phyloP scores from a whole-genome alignment of 805 yeast genomes.

The Babjeviella inositovora region DNA sequence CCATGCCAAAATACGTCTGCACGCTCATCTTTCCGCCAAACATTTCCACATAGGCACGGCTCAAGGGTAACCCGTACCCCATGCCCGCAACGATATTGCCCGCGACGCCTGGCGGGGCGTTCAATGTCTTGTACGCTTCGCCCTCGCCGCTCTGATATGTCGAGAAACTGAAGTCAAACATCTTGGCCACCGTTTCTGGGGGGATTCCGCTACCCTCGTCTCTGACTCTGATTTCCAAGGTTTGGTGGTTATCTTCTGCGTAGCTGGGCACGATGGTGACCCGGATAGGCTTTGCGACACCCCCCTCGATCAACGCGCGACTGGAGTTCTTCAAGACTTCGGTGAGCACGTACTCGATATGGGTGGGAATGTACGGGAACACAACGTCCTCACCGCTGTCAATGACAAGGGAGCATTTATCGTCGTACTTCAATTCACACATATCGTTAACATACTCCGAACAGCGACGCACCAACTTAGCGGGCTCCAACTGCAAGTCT shows the following conservation, averaged over 20 bases:
- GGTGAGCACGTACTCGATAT: slow-evolving; percentile 73
- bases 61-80: slow-evolving; percentile 90
- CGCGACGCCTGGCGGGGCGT: slow-evolving; percentile 57
- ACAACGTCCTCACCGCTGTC: slow-evolving; percentile 37
- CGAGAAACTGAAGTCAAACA: slow-evolving; percentile 79
- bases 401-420: slow-evolving; percentile 41
- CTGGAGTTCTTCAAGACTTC: slow-evolving; percentile 81
- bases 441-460: slow-evolving; percentile 71
- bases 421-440: slow-evolving; percentile 72
- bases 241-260: slow-evolving; percentile 10
- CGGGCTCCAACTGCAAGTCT: slow-evolving; percentile 48
- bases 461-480: slow-evolving; percentile 44
- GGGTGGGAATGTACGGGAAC: slow-evolving; percentile 78
- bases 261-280: slow-evolving; percentile 24
- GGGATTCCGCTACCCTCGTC: slow-evolving; percentile 87
- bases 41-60: slow-evolving; percentile 57
- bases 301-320: slow-evolving; percentile 69
- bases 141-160: slow-evolving; percentile 52
- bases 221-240: slow-evolving; percentile 57
- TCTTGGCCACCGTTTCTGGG: slow-evolving; percentile 42
- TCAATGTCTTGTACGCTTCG: slow-evolving; percentile 42
- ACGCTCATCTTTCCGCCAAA: slow-evolving; percentile 57
- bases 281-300: slow-evolving; percentile 22
- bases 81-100: slow-evolving; percentile 76
- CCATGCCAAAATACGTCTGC: slow-evolving; percentile 62